phyloP scores from a whole-genome alignment of 305 asterid species.

The Salvia sclarea region DNA sequence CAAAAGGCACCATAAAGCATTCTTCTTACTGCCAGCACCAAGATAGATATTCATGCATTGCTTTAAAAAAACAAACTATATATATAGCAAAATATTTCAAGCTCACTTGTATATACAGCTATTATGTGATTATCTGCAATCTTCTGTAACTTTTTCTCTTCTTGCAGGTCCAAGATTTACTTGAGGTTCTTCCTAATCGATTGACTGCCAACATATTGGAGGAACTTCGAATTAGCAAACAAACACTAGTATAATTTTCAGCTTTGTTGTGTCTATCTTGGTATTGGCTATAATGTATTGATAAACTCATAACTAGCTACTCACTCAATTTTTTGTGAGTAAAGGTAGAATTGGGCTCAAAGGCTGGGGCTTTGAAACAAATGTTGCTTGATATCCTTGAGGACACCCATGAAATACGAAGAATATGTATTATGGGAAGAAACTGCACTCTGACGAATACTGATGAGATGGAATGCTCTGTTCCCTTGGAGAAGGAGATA shows the following conservation, averaged over 20 bases:
- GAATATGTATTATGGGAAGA: constrained; percentile 92
- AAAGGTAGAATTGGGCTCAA: constrained; percentile 95
- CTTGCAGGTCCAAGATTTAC: constrained; percentile 83
- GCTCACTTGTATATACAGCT: constrained; percentile 1
- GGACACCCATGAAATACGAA: constrained; percentile 96
- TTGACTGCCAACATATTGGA: constrained; percentile 89
- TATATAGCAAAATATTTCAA: not conserved
- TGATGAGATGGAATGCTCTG: constrained; percentile 74
- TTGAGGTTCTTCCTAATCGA: constrained; percentile 94
- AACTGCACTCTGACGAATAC: constrained; percentile 71
- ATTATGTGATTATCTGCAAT: not conserved
- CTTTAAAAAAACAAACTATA: not conserved
- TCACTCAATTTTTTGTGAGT: constrained; percentile 17
- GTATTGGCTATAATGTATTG: constrained; percentile 11
- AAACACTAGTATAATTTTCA: constrained; percentile 60
- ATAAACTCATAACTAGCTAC: constrained; percentile 17
- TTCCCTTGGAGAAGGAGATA: constrained; percentile 74
- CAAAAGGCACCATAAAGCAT: constrained; percentile 19
- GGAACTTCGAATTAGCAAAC: constrained; percentile 96
- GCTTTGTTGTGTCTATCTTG: constrained; percentile 1
- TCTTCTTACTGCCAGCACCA: not conserved
- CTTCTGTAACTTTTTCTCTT: constrained; percentile 15
- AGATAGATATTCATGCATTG: not conserved
- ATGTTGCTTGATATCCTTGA: constrained; percentile 99
- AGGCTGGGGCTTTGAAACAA: constrained; percentile 93